These are phyloP conservation scores for Panicum hallii DNA, from an alignment of 202 grass and related monocot species.

Conservation along the genomic window DNA sequence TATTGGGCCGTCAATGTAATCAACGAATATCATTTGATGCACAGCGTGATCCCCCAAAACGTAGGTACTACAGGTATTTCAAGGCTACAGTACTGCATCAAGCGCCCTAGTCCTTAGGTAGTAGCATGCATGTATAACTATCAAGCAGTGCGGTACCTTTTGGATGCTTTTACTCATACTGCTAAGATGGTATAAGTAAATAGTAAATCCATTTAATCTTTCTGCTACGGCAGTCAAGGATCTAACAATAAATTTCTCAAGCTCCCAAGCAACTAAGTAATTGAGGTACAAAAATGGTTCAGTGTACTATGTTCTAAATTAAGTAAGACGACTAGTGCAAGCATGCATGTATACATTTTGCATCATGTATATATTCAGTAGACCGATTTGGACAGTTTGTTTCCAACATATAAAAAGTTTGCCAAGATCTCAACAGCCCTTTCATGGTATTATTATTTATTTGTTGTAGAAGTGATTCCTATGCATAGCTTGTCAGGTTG, in stretches of 20 bases:
- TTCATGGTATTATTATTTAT: not conserved
- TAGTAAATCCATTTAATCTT: conserved; percentile 34
- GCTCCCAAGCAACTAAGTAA: not conserved
- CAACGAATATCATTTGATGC: not conserved
- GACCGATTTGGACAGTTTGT: not conserved
- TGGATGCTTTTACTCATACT: conserved; percentile 33
- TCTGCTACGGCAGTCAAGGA: conserved; percentile 36
- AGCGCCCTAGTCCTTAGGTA: not conserved
- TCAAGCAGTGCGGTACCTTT: conserved; percentile 2
- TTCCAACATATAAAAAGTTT: not conserved
- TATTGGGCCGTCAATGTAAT: not conserved
- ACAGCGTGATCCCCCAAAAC: not conserved
- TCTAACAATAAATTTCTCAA: not conserved
- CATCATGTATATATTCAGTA: not conserved
- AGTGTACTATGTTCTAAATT: not conserved
- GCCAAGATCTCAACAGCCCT: not conserved
- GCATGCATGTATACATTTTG: not conserved
- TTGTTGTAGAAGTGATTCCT: not conserved
- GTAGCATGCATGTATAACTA: not conserved
- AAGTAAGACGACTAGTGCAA: not conserved
- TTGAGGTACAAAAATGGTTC: conserved; percentile 1
- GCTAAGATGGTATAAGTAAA: conserved; percentile 24
- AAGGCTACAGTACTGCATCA: not conserved
- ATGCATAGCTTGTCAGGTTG: no score
- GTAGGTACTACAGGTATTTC: not conserved